phyloP scores from a whole-genome alignment of 148 eudicot species.

The Amaranthus palmeri region DNA sequence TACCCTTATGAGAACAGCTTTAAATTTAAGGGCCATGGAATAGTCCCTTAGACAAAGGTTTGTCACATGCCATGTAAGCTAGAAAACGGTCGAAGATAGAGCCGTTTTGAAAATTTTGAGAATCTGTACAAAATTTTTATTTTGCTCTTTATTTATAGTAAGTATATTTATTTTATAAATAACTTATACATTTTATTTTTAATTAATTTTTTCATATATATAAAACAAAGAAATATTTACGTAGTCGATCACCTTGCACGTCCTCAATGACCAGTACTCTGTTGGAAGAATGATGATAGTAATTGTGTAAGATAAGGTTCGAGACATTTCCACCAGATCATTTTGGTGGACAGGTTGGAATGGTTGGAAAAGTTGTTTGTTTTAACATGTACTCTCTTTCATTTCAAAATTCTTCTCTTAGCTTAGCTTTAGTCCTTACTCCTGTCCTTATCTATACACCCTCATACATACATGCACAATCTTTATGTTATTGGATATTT shows the following conservation, averaged over 20 bases:
- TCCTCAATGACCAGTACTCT: too few species aligned
- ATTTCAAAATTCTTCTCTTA: conserved; percentile 13
- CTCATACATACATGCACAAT: not conserved
- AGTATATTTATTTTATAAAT: too few species aligned
- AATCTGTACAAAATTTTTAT: too few species aligned
- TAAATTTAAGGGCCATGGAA: not conserved
- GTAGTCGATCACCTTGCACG: too few species aligned
- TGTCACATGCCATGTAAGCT: conserved; percentile 27
- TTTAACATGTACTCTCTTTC: conserved; percentile 5
- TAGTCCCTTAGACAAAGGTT: not conserved
- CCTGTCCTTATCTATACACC: conserved; percentile 21
- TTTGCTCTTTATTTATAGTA: too few species aligned
- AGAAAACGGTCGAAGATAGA: not conserved
- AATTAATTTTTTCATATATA: too few species aligned
- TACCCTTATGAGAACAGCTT: not conserved
- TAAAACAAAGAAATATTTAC: too few species aligned
- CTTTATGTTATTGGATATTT: too few species aligned
- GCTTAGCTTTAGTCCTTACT: not conserved
- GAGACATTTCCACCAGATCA: conserved; percentile 45
- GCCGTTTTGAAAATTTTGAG: too few species aligned
- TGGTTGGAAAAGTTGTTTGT: conserved; percentile 12
- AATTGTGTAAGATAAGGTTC: conserved; percentile 25
- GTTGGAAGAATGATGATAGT: too few species aligned
- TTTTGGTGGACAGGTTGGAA: conserved; percentile 44
- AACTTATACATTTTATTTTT: too few species aligned